Base-by-base conservation (phyloP, 371 early-diverging fungal species). In the Saksenaea oblongispora region DNA sequence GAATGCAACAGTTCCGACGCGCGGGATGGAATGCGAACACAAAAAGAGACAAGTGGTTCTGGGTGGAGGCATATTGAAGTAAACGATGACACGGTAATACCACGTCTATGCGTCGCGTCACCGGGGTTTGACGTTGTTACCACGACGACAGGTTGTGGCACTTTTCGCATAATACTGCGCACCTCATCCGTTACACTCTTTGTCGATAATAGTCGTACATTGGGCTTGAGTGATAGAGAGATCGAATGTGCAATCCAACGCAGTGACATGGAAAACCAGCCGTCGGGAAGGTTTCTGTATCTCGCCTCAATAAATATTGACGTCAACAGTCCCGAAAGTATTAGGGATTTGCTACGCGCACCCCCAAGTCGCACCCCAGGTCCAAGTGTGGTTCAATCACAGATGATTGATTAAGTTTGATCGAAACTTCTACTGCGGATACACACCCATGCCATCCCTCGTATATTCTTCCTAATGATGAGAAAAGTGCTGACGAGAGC, bases 61-160 rank as follows among this genome's bases (percentile, higher is more conserved):
- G 91, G 91, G 24, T 80, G 66, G 0, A 91, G 68, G n/a, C 87
- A 84, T 14, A 91, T 84, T 1, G 91, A 89, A 0, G 87, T 87
- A 54, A 91, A 89, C 3, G 89, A 89, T 18, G 84, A 82, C 22
- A 88, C 86, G 1, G 91, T 91, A 36, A 87, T 87, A 15, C 89
- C 91, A 9, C 89, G 80, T 61, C 84, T 73, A 28, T 78, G 63
- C 1, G 60, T 54, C 18, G 73, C 73, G 41, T 80, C 74, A 1
- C 60, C 62, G 5, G 80, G 74, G n/a, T 70, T 67, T 15, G 74
- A 73, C 0, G 87, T 87, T 0, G 86, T 84, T 0, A 87, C 84
- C 0, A 85, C 85, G 0, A 84, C 86, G 1, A 87, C 86, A 55
- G 87, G 87, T 54, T 85, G 85, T 7, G 90, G 88, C 13, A 88